These are phyloP conservation scores for Gnomoniopsis sp. DNA, from an alignment of 2,329 filamentous ascomycete genomes.

Conservation along the genomic window DNA sequence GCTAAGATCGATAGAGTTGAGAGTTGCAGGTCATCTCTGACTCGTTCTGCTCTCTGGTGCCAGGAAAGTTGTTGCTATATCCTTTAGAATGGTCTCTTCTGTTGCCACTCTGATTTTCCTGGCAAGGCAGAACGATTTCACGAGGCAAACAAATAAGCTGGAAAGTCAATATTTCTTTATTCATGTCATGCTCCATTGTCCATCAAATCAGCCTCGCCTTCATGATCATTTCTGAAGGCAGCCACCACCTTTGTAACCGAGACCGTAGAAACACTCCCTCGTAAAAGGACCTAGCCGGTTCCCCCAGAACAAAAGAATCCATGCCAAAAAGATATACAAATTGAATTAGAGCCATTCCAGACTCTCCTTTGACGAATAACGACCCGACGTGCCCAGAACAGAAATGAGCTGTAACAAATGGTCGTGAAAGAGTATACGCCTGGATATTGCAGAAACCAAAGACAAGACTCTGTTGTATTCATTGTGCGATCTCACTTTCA, in stretches of 20 bases:
- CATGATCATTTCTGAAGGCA: not conserved
- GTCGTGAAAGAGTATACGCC: not conserved
- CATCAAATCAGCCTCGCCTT: slow-evolving; percentile 6
- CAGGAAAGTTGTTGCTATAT: not conserved
- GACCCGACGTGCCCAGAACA: too few relatives aligned
- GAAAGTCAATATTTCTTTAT: slow-evolving; percentile 3
- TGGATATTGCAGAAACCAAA: not conserved
- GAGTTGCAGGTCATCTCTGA: not conserved
- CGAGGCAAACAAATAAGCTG: not conserved
- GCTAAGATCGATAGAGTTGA: not conserved
- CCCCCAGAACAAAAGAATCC: not conserved
- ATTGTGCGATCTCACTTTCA: not conserved
- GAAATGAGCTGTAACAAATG: too few relatives aligned
- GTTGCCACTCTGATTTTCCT: not conserved
- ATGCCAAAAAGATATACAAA: not conserved
- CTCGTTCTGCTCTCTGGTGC: not conserved
- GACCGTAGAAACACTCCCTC: slow-evolving; percentile 1
- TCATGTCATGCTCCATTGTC: slow-evolving; percentile 1
- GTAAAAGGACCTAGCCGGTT: not conserved
- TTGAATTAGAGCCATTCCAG: not conserved
- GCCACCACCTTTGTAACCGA: slow-evolving; percentile 3
- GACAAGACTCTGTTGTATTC: not conserved
- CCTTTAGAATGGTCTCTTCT: not conserved
- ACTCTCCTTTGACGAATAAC: not conserved
- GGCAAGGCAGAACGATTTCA: not conserved